phyloP scores from a whole-genome alignment of 257 asterid genomes.

The Gentiana dahurica region DNA sequence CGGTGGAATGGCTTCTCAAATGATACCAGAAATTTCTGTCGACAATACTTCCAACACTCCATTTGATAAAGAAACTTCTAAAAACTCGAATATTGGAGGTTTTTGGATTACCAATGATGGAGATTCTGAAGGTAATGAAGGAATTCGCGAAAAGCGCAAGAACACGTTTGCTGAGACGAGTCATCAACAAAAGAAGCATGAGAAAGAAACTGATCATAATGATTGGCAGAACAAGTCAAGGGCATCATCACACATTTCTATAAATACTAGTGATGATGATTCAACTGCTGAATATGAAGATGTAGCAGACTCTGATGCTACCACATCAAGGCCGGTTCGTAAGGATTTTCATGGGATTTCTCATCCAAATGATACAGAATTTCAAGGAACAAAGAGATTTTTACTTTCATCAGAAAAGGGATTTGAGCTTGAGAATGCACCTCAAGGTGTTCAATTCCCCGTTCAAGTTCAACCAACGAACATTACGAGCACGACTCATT shows the following conservation, averaged over 20 bases:
- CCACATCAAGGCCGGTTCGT: constrained; percentile 53
- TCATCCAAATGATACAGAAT: constrained; percentile 45
- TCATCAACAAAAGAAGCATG: constrained; percentile 58
- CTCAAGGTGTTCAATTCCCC: constrained; percentile 37
- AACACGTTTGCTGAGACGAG: constrained; percentile 34
- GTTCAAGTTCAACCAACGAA: constrained; percentile 28
- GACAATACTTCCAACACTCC: constrained; percentile 31
- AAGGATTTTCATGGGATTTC: constrained; percentile 46
- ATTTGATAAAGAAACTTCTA: constrained; percentile 48
- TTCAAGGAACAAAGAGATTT: constrained; percentile 55
- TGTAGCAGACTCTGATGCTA: constrained; percentile 87
- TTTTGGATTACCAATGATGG: constrained; percentile 55
- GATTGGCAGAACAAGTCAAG: constrained; percentile 48
- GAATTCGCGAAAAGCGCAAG: constrained; percentile 65
- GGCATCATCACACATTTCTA: constrained; percentile 79
- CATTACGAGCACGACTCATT: constrained; percentile 39
- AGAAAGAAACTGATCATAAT: constrained; percentile 34
- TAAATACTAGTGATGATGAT: constrained; percentile 71
- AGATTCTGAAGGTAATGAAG: constrained; percentile 44
- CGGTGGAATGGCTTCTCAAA: constrained; percentile 36
- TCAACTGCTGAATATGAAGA: constrained; percentile 97
- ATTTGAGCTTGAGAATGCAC: constrained; percentile 30
- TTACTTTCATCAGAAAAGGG: constrained; percentile 70
- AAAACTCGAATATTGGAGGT: constrained; percentile 47
- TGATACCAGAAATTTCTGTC: constrained; percentile 42